Evolutionary conservation across 176 grass and related monocot genomes (phyloP).

Genomic region (Oryza coarctata): DNA sequence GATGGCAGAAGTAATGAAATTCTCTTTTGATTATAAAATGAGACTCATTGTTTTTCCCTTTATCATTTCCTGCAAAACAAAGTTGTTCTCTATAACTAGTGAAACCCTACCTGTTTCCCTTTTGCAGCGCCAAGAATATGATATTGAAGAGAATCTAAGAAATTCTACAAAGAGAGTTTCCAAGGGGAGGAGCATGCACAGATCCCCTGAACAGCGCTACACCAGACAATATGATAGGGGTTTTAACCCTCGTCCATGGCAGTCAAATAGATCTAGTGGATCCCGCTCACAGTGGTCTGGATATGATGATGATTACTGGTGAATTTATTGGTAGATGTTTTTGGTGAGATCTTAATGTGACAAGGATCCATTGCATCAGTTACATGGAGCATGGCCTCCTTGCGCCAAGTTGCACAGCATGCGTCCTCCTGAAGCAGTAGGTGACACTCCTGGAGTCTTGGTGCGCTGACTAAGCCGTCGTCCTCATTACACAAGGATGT

Average conservation of each 20-base stretch:
- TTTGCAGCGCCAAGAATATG: constrained; percentile 82
- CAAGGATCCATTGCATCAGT: constrained; percentile 2
- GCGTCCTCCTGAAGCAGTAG: not conserved
- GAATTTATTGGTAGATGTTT: constrained; percentile 29
- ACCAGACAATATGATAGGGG: constrained; percentile 42
- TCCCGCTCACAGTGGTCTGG: constrained; percentile 37
- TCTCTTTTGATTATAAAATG: constrained; percentile 11
- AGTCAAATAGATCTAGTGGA: constrained; percentile 39
- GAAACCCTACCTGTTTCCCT: constrained; percentile 10
- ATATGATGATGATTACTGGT: constrained; percentile 53
- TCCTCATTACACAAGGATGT: not conserved
- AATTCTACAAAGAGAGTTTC: constrained; percentile 37
- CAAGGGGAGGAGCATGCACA: constrained; percentile 40
- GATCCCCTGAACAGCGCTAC: constrained; percentile 47
- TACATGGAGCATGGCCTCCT: constrained; percentile 26
- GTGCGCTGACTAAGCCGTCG: not conserved
- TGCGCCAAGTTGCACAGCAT: constrained; percentile 1
- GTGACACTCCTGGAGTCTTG: not conserved
- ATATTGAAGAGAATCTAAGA: constrained; percentile 76
- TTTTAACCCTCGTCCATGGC: constrained; percentile 52
- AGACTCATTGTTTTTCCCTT: constrained; percentile 27
- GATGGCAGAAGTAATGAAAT: not conserved
- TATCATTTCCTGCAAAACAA: not conserved
- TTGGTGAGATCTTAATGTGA: not conserved
- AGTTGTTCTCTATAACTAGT: constrained; percentile 9